Evolutionary conservation across 2,329 filamentous ascomycete genomes (phyloP).

Genomic region (Gaeumannomyces tritici): DNA sequence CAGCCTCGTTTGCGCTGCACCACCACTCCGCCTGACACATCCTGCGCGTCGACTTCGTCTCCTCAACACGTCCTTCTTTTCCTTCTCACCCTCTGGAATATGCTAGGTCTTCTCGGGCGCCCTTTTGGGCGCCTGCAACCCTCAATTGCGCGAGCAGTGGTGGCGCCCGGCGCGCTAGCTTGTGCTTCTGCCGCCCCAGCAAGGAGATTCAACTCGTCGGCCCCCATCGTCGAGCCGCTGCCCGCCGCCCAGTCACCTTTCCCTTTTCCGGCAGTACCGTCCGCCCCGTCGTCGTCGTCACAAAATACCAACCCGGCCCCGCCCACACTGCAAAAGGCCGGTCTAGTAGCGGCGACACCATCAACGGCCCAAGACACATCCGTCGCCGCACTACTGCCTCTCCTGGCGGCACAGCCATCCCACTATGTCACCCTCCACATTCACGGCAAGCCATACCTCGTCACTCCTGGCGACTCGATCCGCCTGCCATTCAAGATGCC

Average conservation of each 20-base stretch:
- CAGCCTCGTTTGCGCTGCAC: no score
- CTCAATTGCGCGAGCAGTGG: background rate
- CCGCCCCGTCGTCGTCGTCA: background rate
- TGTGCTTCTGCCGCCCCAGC: background rate
- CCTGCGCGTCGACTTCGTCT: no score
- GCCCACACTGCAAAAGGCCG: no score
- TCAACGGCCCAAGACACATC: constrained; percentile 31
- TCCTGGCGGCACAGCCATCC: constrained; percentile 60
- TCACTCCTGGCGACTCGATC: constrained; percentile 65
- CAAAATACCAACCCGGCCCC: no score
- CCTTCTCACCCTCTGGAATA: no score
- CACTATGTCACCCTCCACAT: constrained; percentile 77
- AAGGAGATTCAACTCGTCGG: background rate
- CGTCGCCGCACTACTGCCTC: constrained; percentile 53
- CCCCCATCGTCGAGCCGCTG: background rate
- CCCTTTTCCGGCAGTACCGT: background rate
- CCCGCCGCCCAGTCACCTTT: background rate
- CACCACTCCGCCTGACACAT: no score
- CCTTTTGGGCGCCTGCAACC: background rate
- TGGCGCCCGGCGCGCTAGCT: background rate
- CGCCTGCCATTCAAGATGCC: constrained; percentile 75
- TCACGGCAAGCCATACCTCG: constrained; percentile 69
- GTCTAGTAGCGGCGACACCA: background rate
- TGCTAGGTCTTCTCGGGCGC: background rate
- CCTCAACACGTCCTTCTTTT: no score